A percentile compares a stretch with the other conserved stretches of the same genome.
phyloP scores from a whole-genome alignment of 306 rosid genomes.

The Glycine tomentella region DNA sequence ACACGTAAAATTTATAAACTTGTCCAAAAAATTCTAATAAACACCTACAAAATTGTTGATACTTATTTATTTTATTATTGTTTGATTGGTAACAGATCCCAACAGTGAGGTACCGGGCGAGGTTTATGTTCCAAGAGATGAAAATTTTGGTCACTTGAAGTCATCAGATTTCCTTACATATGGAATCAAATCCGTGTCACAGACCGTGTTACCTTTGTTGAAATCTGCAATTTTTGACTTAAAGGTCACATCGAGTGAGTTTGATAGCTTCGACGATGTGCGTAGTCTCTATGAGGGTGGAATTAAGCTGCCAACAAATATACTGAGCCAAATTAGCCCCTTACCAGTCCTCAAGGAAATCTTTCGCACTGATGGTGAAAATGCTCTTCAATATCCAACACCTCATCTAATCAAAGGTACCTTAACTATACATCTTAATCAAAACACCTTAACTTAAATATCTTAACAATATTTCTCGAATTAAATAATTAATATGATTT shows the following conservation, averaged over 20 bases:
- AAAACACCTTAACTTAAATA: background rate
- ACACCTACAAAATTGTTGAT: no score
- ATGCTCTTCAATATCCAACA: conserved; percentile 57
- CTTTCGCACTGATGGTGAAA: conserved; percentile 71
- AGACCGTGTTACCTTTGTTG: conserved; percentile 51
- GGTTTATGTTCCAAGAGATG: conserved; percentile 71
- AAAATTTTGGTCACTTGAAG: conserved; percentile 69
- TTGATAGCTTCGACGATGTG: conserved; percentile 61
- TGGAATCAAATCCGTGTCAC: conserved; percentile 59
- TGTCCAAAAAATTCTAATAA: no score
- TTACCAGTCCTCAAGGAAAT: conserved; percentile 60
- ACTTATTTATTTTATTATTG: no score
- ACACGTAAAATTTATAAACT: no score
- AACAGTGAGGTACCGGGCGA: conserved; percentile 47
- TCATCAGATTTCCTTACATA: conserved; percentile 65
- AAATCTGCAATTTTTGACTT: conserved; percentile 33
- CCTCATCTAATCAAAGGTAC: conserved; percentile 70
- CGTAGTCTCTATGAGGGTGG: conserved; percentile 71
- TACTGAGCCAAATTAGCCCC: conserved; percentile 56
- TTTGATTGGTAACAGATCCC: conserved; percentile 47
- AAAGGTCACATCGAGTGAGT: conserved; percentile 47
- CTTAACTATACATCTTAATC: background rate
- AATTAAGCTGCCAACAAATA: conserved; percentile 51
- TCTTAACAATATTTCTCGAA: background rate
- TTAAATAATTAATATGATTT: background rate